Evolutionary conservation across 208 protist species (phyloP).

Genomic region (Acanthamoeba castellanii): DNA sequence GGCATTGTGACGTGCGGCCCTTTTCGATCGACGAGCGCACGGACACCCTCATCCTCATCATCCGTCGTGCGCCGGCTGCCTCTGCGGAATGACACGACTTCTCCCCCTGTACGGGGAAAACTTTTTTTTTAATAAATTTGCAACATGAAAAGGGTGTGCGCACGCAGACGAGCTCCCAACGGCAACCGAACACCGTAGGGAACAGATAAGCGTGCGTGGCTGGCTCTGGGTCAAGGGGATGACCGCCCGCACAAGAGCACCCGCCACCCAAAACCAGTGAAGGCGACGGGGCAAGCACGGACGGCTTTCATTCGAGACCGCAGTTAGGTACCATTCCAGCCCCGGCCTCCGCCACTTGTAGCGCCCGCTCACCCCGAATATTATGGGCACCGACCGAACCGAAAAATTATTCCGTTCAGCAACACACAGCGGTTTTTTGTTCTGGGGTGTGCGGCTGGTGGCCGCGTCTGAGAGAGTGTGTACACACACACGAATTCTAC

Average conservation of each 20-base stretch:
- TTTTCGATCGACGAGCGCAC: neutral
- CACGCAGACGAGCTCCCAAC: slow-evolving; percentile 19
- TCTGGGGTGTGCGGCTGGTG: no score
- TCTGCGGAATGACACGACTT: no score
- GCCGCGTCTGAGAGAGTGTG: no score
- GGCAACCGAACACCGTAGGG: neutral
- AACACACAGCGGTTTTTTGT: no score
- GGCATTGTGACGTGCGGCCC: neutral
- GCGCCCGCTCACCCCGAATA: neutral
- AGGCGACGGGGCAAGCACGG: slow-evolving; percentile 6
- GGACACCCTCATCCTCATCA: neutral
- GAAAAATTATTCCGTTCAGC: no score
- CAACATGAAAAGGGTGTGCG: neutral
- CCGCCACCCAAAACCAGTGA: neutral
- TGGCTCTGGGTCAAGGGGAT: slow-evolving; percentile 46
- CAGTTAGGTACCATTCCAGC: neutral
- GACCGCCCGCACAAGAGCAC: slow-evolving; percentile 14
- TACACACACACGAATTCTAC: no score
- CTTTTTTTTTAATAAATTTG: neutral
- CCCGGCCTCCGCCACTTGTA: neutral
- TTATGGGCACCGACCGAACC: neutral
- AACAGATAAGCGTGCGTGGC: neutral
- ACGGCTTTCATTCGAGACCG: slow-evolving; percentile 55
- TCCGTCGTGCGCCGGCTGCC: neutral
- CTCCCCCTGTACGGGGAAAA: no score